Percentiles rank a stretch among this genome's conserved stretches.
These are phyloP conservation scores for Mallotus repandus DNA, from an alignment of 441 rosid genomes.

Conservation along the genomic window DNA sequence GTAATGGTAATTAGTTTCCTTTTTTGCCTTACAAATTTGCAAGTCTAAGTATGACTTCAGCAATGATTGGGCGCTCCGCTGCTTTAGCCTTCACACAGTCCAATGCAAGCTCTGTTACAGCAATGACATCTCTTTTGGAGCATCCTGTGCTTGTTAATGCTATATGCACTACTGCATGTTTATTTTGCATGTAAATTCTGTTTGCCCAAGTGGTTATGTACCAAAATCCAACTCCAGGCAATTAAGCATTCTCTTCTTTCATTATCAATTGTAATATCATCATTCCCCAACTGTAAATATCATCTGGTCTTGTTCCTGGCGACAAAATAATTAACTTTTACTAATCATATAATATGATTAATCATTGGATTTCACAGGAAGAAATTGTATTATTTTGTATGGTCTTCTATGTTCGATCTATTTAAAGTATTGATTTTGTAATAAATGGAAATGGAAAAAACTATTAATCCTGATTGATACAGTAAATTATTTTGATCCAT, in stretches of 20 bases:
- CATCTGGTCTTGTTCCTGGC: background rate
- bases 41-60: background rate
- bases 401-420: too few species aligned
- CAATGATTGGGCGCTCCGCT: background rate
- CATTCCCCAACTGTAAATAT: slow-evolving; percentile 9
- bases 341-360: too few species aligned
- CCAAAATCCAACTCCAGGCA: background rate
- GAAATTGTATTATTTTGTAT: background rate
- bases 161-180: background rate
- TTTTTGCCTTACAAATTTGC: background rate
- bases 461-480: too few species aligned
- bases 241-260: background rate
- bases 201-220: background rate
- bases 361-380: too few species aligned
- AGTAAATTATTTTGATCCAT: too few species aligned
- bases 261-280: background rate
- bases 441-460: too few species aligned
- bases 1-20: too few species aligned
- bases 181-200: too few species aligned
- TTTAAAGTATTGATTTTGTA: too few species aligned
- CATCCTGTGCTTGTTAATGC: slow-evolving; percentile 2
- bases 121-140: background rate
- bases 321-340: too few species aligned
- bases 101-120: background rate
- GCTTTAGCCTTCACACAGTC: slow-evolving; percentile 1